Percentiles rank a stretch among this genome's conserved stretches.
These are phyloP conservation scores for Juglanconis oblonga DNA, from an alignment of 2,329 filamentous ascomycete genomes.

Conservation along the genomic window DNA sequence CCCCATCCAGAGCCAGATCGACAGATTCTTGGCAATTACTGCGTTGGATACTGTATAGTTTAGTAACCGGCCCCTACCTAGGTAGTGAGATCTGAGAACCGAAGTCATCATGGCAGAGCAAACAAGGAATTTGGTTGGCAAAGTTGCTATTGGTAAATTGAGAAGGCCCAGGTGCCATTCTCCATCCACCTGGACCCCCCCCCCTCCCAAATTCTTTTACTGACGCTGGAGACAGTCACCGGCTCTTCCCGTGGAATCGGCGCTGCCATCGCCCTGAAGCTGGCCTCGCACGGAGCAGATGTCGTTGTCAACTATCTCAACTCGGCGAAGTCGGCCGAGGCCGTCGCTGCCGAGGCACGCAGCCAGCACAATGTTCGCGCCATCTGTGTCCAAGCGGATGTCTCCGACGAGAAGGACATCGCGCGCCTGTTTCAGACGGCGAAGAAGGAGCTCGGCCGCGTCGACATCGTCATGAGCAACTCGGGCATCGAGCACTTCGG, in stretches of 20 bases:
- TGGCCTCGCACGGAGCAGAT: constrained; percentile 1
- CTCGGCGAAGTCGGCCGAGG: not conserved
- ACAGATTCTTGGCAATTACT: no score
- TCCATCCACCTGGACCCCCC: not conserved
- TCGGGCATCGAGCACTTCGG: constrained; percentile 23
- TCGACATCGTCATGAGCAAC: constrained; percentile 29
- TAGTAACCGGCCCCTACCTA: no score
- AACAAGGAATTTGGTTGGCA: not conserved
- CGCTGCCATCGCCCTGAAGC: constrained; percentile 6
- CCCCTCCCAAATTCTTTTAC: not conserved
- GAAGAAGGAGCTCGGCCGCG: constrained; percentile 21
- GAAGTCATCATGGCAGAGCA: no score
- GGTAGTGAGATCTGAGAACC: no score
- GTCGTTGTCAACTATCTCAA: constrained; percentile 7
- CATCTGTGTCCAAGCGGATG: constrained; percentile 24
- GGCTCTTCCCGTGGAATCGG: constrained; percentile 11
- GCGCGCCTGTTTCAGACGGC: constrained; percentile 22
- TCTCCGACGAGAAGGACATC: constrained; percentile 24
- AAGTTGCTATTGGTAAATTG: constrained; percentile 3
- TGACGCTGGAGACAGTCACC: not conserved
- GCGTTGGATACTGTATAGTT: no score
- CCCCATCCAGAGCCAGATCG: no score
- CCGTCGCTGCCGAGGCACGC: constrained; percentile 14
- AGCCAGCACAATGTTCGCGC: constrained; percentile 3
- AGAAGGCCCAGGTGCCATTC: no score